phyloP scores from a whole-genome alignment of 1,139 yeast species.

The Candida frijolesensis region DNA sequence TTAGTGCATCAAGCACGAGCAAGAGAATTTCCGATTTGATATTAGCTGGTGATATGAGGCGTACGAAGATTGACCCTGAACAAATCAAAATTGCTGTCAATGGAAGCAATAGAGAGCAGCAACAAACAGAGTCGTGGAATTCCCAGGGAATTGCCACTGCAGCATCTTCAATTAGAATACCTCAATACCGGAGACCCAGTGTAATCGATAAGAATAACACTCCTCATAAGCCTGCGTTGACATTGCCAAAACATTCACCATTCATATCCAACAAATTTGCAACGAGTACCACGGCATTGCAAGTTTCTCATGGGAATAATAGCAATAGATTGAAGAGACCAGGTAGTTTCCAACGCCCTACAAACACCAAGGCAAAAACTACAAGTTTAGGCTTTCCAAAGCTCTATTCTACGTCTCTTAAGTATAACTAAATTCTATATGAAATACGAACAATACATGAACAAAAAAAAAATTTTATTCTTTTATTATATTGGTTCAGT shows the following conservation, averaged over 20 bases:
- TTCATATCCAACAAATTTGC: slow-evolving; percentile 35
- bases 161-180: slow-evolving; percentile 32
- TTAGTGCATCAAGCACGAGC: neutral
- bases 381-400: slow-evolving; percentile 32
- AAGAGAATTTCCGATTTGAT: slow-evolving; percentile 8
- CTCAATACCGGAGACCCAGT: slow-evolving; percentile 43
- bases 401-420: slow-evolving; percentile 27
- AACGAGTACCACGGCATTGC: slow-evolving; percentile 15
- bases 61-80: slow-evolving; percentile 5
- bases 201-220: slow-evolving; percentile 2
- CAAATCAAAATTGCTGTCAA: neutral
- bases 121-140: slow-evolving; percentile 1
- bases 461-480: neutral
- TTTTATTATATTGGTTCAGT: slow-evolving; percentile 31
- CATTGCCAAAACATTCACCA: slow-evolving; percentile 32
- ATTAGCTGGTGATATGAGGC: slow-evolving; percentile 6
- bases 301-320: slow-evolving; percentile 13
- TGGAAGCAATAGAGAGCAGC: neutral
- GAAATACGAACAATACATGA: slow-evolving; percentile 11
- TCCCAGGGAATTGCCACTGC: neutral
- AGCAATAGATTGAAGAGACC: slow-evolving; percentile 43
- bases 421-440: slow-evolving; percentile 3
- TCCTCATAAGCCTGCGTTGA: slow-evolving; percentile 21
- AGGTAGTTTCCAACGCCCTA: slow-evolving; percentile 49
- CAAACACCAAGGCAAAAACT: slow-evolving; percentile 20